Evolutionary conservation across 2,329 filamentous ascomycete species (phyloP), one percentile per base, ranked within the genome.

Genomic region (Paecilomyces niveus): DNA sequence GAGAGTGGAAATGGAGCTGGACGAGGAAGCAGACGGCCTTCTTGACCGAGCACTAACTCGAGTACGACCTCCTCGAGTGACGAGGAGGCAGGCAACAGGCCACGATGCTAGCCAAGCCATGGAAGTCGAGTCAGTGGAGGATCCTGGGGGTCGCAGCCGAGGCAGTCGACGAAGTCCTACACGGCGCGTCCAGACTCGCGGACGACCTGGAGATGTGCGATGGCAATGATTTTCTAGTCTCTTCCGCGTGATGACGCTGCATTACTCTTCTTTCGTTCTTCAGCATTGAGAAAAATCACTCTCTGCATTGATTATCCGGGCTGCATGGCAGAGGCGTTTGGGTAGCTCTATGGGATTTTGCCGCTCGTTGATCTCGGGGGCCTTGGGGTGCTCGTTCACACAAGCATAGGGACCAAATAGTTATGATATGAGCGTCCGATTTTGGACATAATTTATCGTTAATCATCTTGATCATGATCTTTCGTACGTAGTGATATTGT

Each of bases 21-120:
- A 79, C 61, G 67, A 71, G 6, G 74, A 78, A 59, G 77, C 76
- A 1, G 73, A 78, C 55, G 72, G 70, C 4, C 64, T 79, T 5
- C 62, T 79, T 2, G 66, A 71, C 21, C 70, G 72, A 5, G 76
- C 76, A 1, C 65, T 79, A 31, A 65, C 65, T n/a, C 71, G 67
- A 21, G 65, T 72, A 11, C 65, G 66, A 13, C 67, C 67, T 7
- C 64, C 61, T 22, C 69, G 60, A 15, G 29, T 61, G 11, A 55
- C 58, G n/a, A 62, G 67, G 54, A 57, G 60, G 49, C 63, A 65
- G n/a, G 61, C 61, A 24, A 59, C 55, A 21, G 57, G 15, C 53
- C 57, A 18, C 64, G 62, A 18, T 57, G 62, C 3, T 11, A 45
- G 39, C 32, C 56, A 57, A 24, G 65, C 67, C 9, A 62, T 64